These are phyloP conservation scores for Rhodotorula glutinis DNA, from an alignment of 1,284 basidiomycete genomes.

Conservation along the genomic window DNA sequence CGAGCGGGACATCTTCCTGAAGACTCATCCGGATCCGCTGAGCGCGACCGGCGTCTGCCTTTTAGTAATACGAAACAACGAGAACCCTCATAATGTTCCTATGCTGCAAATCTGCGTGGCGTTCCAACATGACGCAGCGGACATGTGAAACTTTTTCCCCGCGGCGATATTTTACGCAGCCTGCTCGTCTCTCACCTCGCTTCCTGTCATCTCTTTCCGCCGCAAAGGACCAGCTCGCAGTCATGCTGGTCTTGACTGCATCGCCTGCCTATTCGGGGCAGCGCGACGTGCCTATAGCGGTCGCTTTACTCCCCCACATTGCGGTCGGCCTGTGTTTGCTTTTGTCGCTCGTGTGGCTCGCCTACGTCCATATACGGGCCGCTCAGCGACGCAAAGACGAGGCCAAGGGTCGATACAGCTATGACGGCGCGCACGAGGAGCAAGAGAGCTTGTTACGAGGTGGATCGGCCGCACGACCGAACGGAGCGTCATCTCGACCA, in stretches of 20 bases:
- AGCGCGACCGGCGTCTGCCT: too few species aligned
- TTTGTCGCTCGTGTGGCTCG: slow-evolving; percentile 7
- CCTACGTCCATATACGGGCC: not conserved
- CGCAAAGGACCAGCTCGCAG: too few species aligned
- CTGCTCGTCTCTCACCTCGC: too few species aligned
- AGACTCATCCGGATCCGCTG: too few species aligned
- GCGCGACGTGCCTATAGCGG: not conserved
- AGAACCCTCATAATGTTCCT: too few species aligned
- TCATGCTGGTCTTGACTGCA: not conserved
- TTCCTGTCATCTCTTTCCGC: too few species aligned
- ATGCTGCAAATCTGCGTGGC: too few species aligned
- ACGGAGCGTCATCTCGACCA: not conserved
- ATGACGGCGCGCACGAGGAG: not conserved
- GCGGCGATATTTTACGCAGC: too few species aligned
- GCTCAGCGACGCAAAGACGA: not conserved
- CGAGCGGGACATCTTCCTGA: too few species aligned
- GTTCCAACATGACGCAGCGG: too few species aligned
- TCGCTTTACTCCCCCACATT: slow-evolving; percentile 12
- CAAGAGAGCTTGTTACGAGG: not conserved
- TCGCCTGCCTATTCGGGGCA: not conserved
- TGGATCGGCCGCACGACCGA: not conserved
- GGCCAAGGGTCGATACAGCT: fast-evolving
- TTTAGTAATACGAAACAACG: too few species aligned
- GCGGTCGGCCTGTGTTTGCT: not conserved
- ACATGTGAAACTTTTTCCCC: too few species aligned